Percentiles rank a stretch among this genome's conserved stretches.
These are phyloP conservation scores for Gyromitra esculenta DNA, from an alignment of 2,329 filamentous ascomycete genomes.

Conservation along the genomic window DNA sequence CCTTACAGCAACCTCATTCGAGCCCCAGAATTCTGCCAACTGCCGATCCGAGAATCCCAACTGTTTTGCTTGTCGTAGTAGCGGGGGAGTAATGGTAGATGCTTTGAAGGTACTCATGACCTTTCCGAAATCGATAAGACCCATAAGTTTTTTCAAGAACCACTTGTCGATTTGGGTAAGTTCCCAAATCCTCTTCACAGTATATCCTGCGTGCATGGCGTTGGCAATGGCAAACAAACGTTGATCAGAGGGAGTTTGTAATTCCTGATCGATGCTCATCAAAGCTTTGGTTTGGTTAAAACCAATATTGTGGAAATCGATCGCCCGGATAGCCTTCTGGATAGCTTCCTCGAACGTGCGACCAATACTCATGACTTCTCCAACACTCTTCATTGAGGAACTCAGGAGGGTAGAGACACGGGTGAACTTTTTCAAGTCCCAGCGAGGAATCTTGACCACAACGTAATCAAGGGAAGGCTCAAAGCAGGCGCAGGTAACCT, in stretches of 20 bases:
- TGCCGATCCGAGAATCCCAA: slow-evolving; percentile 95
- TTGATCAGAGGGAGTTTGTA: slow-evolving; percentile 97
- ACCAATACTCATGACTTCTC: slow-evolving; percentile 98
- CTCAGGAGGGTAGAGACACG: slow-evolving; percentile 94
- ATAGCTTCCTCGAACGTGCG: slow-evolving; percentile 97
- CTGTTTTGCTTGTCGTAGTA: slow-evolving; percentile 86
- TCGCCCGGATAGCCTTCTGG: slow-evolving; percentile 94
- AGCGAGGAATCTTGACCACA: slow-evolving; percentile 97
- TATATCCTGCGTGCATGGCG: slow-evolving; percentile 93
- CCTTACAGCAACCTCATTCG: slow-evolving; percentile 90
- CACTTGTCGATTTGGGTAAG: slow-evolving; percentile 99
- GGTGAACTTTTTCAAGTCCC: slow-evolving; percentile 99
- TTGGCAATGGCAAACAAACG: slow-evolving; percentile 97
- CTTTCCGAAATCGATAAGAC: slow-evolving; percentile 87
- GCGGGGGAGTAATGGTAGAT: slow-evolving; percentile 69
- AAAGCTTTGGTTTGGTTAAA: slow-evolving; percentile 91
- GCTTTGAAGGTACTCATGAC: slow-evolving; percentile 76
- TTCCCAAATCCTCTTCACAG: slow-evolving; percentile 96
- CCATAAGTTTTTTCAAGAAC: slow-evolving; percentile 93
- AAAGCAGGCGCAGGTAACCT: slow-evolving; percentile 95
- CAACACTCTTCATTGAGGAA: slow-evolving; percentile 99
- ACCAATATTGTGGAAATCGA: slow-evolving; percentile 93
- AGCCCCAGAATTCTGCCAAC: slow-evolving; percentile 91
- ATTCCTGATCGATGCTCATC: slow-evolving; percentile 94
- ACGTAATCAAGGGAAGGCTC: slow-evolving; percentile 98